Evolutionary conservation across 1,284 basidiomycete genomes (phyloP), one percentile per base, ranked within the genome.

Genomic region (Ganoderma resinaceum): DNA sequence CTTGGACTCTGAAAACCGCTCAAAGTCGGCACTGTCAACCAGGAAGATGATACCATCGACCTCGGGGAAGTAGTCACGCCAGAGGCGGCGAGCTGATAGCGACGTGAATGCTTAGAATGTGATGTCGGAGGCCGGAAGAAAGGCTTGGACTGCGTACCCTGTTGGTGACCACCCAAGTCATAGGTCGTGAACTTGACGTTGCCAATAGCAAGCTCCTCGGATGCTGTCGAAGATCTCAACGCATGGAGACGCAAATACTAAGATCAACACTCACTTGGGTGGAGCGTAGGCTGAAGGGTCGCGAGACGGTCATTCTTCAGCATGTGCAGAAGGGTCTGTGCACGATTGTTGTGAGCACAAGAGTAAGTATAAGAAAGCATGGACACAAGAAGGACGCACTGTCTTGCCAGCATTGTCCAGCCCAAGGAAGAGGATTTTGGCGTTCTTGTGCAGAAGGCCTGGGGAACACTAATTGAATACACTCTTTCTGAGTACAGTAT

Each of bases 61-160:
- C 83, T 99, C 98, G 66, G 98, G 97, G 91, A 99, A 99, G 86
- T 99, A 99, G 82, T 99, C 97, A 73, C 96, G 92, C 98, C 98
- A 99, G 79, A 99, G 92, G 76, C 98, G 94, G 76, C 98, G 96
- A 66, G 98, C 97, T 96, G 73, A 58, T 63, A 38, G 66, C 31
- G 67, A 31, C 38, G 23, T 72, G 62, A 60, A 68, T 62, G 66
- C 40, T 53, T 65, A 63, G 66, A 65, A 37, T 49, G 63, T 20
- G 49, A n/a, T 20, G 43, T 33, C 33, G 40, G 31, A 16, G 53
- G 23, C 52, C 37, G 14, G 38, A 55, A 58, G 7, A 29, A 61
- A 60, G 29, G 55, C 37, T 29, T 38, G 35, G 8, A 43, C 60
- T 31, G 83, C 88, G 71, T 70, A 95, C 95, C 96, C 81, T 99